Evolutionary conservation across 2,329 filamentous ascomycete species (phyloP).

Genomic region (Talaromyces sp.): DNA sequence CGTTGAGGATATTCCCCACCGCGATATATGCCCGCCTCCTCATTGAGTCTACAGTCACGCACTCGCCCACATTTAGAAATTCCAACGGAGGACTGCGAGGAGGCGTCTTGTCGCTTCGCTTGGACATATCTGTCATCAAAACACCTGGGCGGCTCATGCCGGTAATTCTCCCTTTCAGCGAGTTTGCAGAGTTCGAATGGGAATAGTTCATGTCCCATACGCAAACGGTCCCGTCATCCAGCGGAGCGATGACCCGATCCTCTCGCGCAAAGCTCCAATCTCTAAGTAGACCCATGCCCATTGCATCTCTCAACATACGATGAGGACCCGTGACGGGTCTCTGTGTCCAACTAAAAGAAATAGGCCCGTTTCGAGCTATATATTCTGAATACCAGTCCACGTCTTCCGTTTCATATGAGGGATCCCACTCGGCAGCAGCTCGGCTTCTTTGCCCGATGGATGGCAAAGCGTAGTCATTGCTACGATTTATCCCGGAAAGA

Average conservation of each 20-base stretch:
- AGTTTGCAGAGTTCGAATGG: conserved; percentile 27
- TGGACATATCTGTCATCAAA: conserved; percentile 67
- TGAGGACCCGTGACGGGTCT: conserved; percentile 46
- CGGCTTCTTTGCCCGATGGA: conserved; percentile 30
- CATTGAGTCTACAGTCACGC: conserved; percentile 71
- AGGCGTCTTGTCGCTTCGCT: conserved; percentile 43
- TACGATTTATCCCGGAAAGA: neutral
- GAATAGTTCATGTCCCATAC: conserved; percentile 69
- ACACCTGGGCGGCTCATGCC: conserved; percentile 64
- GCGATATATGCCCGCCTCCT: conserved; percentile 72
- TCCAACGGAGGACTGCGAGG: conserved; percentile 29
- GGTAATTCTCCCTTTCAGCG: conserved; percentile 56
- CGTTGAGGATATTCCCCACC: conserved; percentile 70
- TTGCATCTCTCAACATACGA: conserved; percentile 53
- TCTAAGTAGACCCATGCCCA: conserved; percentile 67
- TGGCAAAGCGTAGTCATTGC: conserved; percentile 2
- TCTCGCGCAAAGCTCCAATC: conserved; percentile 51
- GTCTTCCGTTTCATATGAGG: conserved; percentile 65
- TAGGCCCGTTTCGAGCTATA: conserved; percentile 72
- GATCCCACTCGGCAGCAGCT: conserved; percentile 71
- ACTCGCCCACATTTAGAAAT: conserved; percentile 64
- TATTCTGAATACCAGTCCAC: conserved; percentile 88
- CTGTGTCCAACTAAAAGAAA: conserved; percentile 75
- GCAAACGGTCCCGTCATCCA: conserved; percentile 84
- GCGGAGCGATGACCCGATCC: conserved; percentile 66